Conservation (phyloP, 768 basidiomycete genomes). For the Daedalea quercina region DNA sequence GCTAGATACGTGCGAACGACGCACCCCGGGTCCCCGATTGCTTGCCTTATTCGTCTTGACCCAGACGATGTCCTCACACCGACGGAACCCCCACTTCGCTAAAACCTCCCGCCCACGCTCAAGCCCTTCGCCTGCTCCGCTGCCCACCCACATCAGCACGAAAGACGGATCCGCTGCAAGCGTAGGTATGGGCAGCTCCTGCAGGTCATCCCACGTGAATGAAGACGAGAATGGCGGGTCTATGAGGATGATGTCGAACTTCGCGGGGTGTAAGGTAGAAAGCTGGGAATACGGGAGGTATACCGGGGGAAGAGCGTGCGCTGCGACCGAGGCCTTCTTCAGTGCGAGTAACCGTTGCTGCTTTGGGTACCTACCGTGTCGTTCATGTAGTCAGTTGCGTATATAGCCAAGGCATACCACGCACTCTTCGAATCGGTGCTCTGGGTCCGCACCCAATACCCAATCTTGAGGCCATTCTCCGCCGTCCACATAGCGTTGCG, state of each 20-base stretch:
- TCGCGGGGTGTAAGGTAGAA: slow-evolving; percentile 48
- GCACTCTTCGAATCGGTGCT: slow-evolving; percentile 90
- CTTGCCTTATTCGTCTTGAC: slow-evolving; percentile 80
- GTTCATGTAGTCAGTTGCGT: background rate
- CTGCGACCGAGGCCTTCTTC: slow-evolving; percentile 73
- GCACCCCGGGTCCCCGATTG: slow-evolving; percentile 71
- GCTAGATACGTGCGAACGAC: slow-evolving; percentile 19
- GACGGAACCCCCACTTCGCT: slow-evolving; percentile 88
- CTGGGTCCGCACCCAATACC: slow-evolving; percentile 85
- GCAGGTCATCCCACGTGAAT: slow-evolving; percentile 80
- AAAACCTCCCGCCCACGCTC: slow-evolving; percentile 89
- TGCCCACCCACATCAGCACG: slow-evolving; percentile 94
- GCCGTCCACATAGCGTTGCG: slow-evolving; percentile 81
- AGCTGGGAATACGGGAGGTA: slow-evolving; percentile 63
- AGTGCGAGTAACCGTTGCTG: slow-evolving; percentile 78
- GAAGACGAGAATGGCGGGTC: slow-evolving; percentile 87
- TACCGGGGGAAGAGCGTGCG: slow-evolving; percentile 62
- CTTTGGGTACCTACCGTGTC: slow-evolving; percentile 75
- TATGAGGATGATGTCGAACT: slow-evolving; percentile 89
- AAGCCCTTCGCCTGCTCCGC: slow-evolving; percentile 82
- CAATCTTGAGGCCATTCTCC: slow-evolving; percentile 94
- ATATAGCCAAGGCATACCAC: slow-evolving; percentile 24
- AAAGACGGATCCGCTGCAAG: slow-evolving; percentile 91
- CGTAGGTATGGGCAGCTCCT: slow-evolving; percentile 72
- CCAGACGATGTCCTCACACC: slow-evolving; percentile 99